Percentiles rank a stretch among this genome's conserved stretches.
These are phyloP conservation scores for Leccinum solheimii DNA, from an alignment of 1,284 basidiomycete genomes.

Conservation along the genomic window DNA sequence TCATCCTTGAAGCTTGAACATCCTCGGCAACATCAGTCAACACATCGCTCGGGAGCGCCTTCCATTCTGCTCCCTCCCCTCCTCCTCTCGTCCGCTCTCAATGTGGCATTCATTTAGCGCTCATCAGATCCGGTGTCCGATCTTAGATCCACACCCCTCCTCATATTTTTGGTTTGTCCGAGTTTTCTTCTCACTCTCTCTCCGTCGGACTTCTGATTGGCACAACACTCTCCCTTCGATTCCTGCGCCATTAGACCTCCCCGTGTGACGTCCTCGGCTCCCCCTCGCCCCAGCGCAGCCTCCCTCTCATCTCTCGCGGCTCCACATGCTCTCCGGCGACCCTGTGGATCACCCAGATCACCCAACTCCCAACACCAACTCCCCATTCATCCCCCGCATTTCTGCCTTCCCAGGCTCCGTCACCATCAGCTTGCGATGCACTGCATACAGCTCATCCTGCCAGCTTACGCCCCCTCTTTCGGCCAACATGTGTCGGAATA, in stretches of 20 bases:
- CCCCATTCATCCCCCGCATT: not conserved
- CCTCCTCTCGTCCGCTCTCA: not conserved
- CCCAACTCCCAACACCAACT: not conserved
- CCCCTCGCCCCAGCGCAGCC: not conserved
- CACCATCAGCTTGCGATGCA: slow-evolving; percentile 5
- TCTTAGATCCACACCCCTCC: not conserved
- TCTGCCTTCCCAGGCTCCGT: slow-evolving; percentile 3
- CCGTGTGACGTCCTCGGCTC: not conserved
- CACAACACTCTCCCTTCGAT: not conserved
- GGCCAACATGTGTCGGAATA: slow-evolving; percentile 13
- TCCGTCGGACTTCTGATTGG: slow-evolving; percentile 17
- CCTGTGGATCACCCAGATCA: not conserved
- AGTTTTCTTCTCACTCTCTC: slow-evolving; percentile 2
- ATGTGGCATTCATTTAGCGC: slow-evolving; percentile 11
- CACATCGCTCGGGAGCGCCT: slow-evolving; percentile 19
- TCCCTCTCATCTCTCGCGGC: not conserved
- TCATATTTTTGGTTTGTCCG: slow-evolving; percentile 11
- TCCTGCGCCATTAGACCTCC: not conserved
- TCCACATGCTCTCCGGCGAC: slow-evolving; percentile 1
- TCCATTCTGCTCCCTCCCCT: slow-evolving; percentile 9
- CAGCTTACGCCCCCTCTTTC: slow-evolving; percentile 18
- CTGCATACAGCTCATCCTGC: not conserved
- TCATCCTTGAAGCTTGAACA: slow-evolving; percentile 14
- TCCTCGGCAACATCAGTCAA: slow-evolving; percentile 13
- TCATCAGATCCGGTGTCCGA: slow-evolving; percentile 14